These are phyloP conservation scores for Gamarada debralockiae DNA, from an alignment of 495 filamentous ascomycete genomes.

Conservation along the genomic window DNA sequence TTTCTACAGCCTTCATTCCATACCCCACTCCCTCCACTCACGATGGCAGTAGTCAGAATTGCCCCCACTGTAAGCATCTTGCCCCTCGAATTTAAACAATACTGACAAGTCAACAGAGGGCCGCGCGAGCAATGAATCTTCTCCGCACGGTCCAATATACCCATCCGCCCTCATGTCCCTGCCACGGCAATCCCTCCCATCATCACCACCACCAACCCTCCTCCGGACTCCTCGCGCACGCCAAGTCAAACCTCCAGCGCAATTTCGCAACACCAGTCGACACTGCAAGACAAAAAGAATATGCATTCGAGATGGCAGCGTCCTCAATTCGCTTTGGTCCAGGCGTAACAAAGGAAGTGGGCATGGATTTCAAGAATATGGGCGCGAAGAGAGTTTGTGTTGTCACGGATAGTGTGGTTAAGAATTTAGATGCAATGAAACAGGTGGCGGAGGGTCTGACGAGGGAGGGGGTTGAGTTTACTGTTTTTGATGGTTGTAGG, in stretches of 20 bases:
- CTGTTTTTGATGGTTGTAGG: conserved; percentile 70
- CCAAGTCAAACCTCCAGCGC: conserved; percentile 51
- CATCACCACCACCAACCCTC: conserved; percentile 59
- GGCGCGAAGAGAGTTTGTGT: conserved; percentile 80
- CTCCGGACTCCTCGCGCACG: conserved; percentile 47
- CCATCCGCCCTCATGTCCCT: conserved; percentile 87
- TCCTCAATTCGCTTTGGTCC: conserved; percentile 91
- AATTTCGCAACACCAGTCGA: conserved; percentile 70
- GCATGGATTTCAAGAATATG: conserved; percentile 96
- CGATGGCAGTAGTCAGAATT: conserved; percentile 42
- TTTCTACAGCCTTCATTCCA: neutral
- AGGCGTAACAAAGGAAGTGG: conserved; percentile 93
- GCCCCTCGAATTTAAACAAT: neutral
- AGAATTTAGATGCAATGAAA: conserved; percentile 77
- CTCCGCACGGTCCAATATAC: conserved; percentile 86
- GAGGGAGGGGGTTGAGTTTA: conserved; percentile 72
- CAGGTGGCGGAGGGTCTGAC: conserved; percentile 74
- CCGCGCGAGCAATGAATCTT: conserved; percentile 72
- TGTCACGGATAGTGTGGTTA: conserved; percentile 81
- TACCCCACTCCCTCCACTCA: neutral
- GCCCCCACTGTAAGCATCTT: conserved; percentile 42
- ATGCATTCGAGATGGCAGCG: conserved; percentile 97
- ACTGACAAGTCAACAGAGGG: conserved; percentile 42
- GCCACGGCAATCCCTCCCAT: conserved; percentile 80
- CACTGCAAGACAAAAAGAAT: conserved; percentile 75